Evolutionary conservation across 2,329 filamentous ascomycete genomes (phyloP).

Genomic region (Truncatella angustata): DNA sequence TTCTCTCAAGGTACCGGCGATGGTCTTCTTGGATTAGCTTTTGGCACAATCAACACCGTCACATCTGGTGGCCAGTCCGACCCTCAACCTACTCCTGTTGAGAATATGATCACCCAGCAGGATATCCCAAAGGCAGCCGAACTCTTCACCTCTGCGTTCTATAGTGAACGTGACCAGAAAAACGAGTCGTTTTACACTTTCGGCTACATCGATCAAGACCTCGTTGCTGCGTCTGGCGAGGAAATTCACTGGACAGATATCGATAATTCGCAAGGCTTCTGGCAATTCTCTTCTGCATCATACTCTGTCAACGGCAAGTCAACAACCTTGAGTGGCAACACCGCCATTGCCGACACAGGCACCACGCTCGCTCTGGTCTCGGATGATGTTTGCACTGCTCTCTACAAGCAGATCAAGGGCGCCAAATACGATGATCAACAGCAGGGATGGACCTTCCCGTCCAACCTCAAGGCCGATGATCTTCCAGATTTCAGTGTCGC

Average conservation of each 20-base stretch:
- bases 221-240: constrained; percentile 50
- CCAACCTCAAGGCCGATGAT: constrained; percentile 44
- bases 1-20: constrained; percentile 58
- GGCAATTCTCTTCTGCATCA: constrained; percentile 60
- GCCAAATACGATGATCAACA: constrained; percentile 52
- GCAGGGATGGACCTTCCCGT: constrained; percentile 66
- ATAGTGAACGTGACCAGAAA: constrained; percentile 50
- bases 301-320: constrained; percentile 56
- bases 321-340: constrained; percentile 52
- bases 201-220: constrained; percentile 66
- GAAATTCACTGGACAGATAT: constrained; percentile 60
- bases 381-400: constrained; percentile 57
- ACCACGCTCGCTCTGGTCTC: constrained; percentile 66
- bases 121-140: constrained; percentile 46
- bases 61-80: constrained; percentile 36
- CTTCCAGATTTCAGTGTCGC: constrained; percentile 62
- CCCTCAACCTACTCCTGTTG: constrained; percentile 60
- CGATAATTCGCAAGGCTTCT: constrained; percentile 66
- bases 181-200: constrained; percentile 68
- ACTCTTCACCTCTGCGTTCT: constrained; percentile 65
- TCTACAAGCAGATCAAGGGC: constrained; percentile 65
- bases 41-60: constrained; percentile 63
- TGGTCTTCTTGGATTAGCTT: constrained; percentile 67
- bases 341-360: constrained; percentile 69
- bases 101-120: constrained; percentile 61